Evolutionary conservation across 2,329 filamentous ascomycete genomes (phyloP).

Genomic region (Xylariaceae sp.): DNA sequence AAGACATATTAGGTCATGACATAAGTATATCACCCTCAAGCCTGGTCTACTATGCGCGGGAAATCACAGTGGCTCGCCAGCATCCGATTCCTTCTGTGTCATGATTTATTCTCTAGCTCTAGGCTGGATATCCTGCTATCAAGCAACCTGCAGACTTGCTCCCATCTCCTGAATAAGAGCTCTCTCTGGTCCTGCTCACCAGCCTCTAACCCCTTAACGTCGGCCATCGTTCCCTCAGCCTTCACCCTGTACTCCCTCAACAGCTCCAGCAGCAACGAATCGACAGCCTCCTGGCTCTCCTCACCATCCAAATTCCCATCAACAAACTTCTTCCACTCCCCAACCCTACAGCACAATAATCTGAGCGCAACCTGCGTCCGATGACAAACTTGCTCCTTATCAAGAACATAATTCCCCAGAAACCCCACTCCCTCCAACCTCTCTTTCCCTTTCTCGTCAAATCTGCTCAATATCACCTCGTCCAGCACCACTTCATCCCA

Average conservation of each 20-base stretch:
- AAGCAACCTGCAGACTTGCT: slow-evolving; percentile 40
- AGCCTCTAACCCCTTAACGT: slow-evolving; percentile 25
- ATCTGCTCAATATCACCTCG: slow-evolving; percentile 41
- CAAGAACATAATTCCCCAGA: slow-evolving; percentile 51
- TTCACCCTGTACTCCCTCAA: slow-evolving; percentile 37
- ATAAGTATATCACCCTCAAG: too few species aligned
- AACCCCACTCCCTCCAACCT: slow-evolving; percentile 47
- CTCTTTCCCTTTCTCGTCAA: slow-evolving; percentile 35
- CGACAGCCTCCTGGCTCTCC: slow-evolving; percentile 39
- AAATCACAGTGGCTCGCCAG: background rate
- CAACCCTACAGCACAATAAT: slow-evolving; percentile 35
- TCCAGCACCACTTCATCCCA: slow-evolving; percentile 52
- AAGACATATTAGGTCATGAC: too few species aligned
- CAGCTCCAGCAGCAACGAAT: slow-evolving; percentile 38
- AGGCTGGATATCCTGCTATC: slow-evolving; percentile 36
- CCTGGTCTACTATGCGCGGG: too few species aligned
- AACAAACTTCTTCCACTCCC: slow-evolving; percentile 47
- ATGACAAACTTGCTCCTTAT: slow-evolving; percentile 50
- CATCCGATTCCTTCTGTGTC: background rate
- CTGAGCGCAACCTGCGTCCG: slow-evolving; percentile 54
- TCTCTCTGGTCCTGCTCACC: slow-evolving; percentile 37
- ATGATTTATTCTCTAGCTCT: slow-evolving; percentile 6
- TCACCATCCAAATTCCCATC: slow-evolving; percentile 45
- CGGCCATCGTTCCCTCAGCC: slow-evolving; percentile 31
- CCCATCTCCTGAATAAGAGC: slow-evolving; percentile 40